A percentile compares a stretch with the other conserved stretches of the same genome.
Conservation (phyloP, 2,329 filamentous ascomycete species). For the Dactylonectria macrodidyma region DNA sequence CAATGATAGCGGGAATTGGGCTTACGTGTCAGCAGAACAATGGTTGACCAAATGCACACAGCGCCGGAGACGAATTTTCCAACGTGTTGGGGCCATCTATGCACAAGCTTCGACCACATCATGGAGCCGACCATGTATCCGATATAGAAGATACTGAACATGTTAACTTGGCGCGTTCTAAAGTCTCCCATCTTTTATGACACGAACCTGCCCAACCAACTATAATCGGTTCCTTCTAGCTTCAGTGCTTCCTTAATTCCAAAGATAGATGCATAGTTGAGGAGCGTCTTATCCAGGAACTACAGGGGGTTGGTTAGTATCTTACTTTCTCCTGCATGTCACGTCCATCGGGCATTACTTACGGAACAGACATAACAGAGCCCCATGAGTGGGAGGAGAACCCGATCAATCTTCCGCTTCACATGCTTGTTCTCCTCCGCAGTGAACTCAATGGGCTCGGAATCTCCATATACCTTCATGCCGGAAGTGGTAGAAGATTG, state of each 20-base stretch:
- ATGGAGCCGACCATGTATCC: slow-evolving; percentile 25
- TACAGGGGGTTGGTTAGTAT: neutral
- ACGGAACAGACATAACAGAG: slow-evolving; percentile 24
- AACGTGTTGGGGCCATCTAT: slow-evolving; percentile 17
- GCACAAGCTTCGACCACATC: slow-evolving; percentile 18
- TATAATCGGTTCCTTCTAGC: slow-evolving; percentile 21
- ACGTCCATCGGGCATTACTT: neutral
- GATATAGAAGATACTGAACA: slow-evolving; percentile 17
- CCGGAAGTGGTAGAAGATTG: neutral
- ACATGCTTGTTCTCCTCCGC: slow-evolving; percentile 12
- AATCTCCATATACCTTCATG: slow-evolving; percentile 16
- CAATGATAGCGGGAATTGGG: neutral
- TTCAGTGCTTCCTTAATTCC: slow-evolving; percentile 24
- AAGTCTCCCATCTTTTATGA: neutral
- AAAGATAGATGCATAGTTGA: slow-evolving; percentile 24
- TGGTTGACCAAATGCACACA: slow-evolving; percentile 6
- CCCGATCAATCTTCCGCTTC: slow-evolving; percentile 21
- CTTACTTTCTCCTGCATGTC: neutral
- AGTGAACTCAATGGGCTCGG: slow-evolving; percentile 7
- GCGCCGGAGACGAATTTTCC: slow-evolving; percentile 25
- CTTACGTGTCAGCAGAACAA: slow-evolving; percentile 22
- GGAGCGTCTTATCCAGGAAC: slow-evolving; percentile 24
- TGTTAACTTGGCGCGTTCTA: neutral
- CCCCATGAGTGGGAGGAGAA: slow-evolving; percentile 20
- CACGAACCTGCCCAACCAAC: slow-evolving; percentile 23